These are phyloP conservation scores for Penstemon davidsonii DNA, from an alignment of 257 asterid species.

Conservation along the genomic window DNA sequence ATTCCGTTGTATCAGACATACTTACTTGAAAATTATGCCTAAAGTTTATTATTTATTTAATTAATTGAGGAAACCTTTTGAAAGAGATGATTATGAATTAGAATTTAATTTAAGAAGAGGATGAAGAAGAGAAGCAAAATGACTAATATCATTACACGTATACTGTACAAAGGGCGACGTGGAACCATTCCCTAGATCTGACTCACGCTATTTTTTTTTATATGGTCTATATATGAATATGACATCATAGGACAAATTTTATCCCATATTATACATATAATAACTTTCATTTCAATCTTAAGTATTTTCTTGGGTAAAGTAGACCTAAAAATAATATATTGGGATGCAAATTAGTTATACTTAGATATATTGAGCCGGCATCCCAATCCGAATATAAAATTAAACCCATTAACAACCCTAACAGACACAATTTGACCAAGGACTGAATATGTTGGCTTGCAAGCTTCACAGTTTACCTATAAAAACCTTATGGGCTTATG, in stretches of 20 bases:
- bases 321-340: neutral
- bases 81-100: neutral
- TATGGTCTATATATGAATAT: no score
- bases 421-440: no score
- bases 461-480: no score
- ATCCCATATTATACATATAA: neutral
- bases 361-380: neutral
- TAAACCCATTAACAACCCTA: no score
- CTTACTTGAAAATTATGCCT: neutral
- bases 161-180: conserved; percentile 37
- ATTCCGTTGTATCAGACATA: conserved; percentile 35
- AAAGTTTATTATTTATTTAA: no score
- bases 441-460: no score
- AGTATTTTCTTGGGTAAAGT: no score
- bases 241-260: neutral
- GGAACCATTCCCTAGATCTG: conserved; percentile 41
- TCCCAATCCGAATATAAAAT: no score
- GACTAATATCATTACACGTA: conserved; percentile 34
- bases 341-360: neutral
- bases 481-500: no score
- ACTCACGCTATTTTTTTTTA: conserved; percentile 5
- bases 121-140: neutral
- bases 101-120: neutral
- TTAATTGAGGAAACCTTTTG: no score
- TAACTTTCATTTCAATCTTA: no score